Evolutionary conservation across 345 rosid species (phyloP).

Genomic region (Acer saccharum): DNA sequence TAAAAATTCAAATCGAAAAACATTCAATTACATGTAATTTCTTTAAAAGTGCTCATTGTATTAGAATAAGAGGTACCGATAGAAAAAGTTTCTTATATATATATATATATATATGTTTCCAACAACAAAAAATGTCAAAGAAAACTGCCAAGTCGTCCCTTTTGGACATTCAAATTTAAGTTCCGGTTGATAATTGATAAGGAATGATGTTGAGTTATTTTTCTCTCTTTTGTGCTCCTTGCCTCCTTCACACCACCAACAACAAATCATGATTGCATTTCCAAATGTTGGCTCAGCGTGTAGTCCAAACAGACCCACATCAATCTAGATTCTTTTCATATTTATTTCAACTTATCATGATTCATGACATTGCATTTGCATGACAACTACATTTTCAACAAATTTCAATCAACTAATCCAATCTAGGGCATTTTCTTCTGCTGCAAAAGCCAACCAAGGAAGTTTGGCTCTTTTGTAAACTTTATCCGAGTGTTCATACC

Average conservation of each 20-base stretch:
- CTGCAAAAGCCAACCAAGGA: no score
- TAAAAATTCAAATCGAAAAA: no score
- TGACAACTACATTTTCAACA: no score
- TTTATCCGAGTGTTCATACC: no score
- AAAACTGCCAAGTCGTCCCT: not conserved
- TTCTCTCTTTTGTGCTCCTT: not conserved
- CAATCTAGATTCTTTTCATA: not conserved
- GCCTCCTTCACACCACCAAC: not conserved
- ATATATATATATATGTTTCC: no score
- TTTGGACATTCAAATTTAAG: not conserved
- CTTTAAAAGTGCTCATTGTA: no score
- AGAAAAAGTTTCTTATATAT: no score
- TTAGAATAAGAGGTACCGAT: no score
- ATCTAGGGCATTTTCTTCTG: not conserved
- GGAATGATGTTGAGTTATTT: conserved; percentile 3
- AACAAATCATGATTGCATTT: conserved; percentile 2
- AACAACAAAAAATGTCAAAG: not conserved
- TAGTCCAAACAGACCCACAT: conserved; percentile 1
- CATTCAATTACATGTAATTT: no score
- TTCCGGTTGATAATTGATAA: not conserved
- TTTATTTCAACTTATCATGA: not conserved
- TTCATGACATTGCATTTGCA: not conserved
- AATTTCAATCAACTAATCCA: no score
- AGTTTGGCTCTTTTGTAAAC: no score
- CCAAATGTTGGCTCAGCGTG: conserved; percentile 11